Base-by-base conservation (phyloP, 1,139 yeast genomes). In the Nakaseomyces uthaithaninus region DNA sequence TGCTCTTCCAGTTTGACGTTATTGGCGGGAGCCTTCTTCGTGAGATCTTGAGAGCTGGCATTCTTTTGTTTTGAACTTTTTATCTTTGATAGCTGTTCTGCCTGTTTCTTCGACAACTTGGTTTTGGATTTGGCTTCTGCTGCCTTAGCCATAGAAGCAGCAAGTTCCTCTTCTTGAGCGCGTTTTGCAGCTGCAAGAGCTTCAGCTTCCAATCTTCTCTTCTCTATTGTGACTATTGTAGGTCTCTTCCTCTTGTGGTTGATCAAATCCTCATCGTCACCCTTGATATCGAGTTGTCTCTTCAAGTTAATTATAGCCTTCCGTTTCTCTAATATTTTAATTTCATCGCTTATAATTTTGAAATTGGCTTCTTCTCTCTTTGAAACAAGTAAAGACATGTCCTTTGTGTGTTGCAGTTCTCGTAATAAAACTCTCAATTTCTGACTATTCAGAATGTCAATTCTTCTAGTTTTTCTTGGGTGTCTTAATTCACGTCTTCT, bases 401-500 rank as follows among this genome's bases (percentile, higher is more conserved):
- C 79, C 46, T 82, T 74, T 1, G 95, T 94, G 43, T 79, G 72
- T 50, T 77, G 81, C 66, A 91, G 69, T 46, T 93, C 95, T 47
- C 73, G 72, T 49, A 82, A 85, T 36, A 93, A 66, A 45, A 75
- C 64, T 30, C 94, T 74, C 39, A 91, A 69, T 50, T 91, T 76
- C 60, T 89, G 96, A 7, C 91, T 83, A 49, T 94, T 87, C 50
- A 86, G 81, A 27, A 84, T 76, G 64, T 93, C 99, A 0, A 96
- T 86, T 50, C 97, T 75, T 60, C 99, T 77, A 0, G 99, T 93
- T 61, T 91, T 91, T 61, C 99, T 80, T 30, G 94, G 94, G 59
- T 85, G 96, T 49, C 98, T 77, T 51, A 87, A 81, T 57, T 89
- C 98, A 62, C 99, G 82, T 54, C 96, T 78, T 57, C 99, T 76